Evolutionary conservation across 1,284 basidiomycete genomes (phyloP).

Genomic region (Vanrija sp.): DNA sequence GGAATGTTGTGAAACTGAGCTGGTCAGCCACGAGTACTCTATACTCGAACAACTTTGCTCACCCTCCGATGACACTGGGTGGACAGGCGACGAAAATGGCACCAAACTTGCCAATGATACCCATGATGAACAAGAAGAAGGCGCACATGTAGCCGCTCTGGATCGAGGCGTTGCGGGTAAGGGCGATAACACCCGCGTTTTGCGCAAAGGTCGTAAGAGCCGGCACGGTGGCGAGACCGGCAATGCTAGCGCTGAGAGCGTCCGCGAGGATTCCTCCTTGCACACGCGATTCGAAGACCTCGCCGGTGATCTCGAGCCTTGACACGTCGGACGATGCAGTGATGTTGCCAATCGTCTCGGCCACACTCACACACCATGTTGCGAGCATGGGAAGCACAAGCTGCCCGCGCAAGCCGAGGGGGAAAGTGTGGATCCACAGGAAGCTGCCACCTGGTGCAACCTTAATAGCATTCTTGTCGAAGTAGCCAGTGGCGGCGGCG

Average conservation of each 20-base stretch:
- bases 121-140: conserved; percentile 32
- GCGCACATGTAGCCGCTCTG: conserved; percentile 35
- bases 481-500: conserved; percentile 32
- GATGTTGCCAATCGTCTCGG: conserved; percentile 34
- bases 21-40: neutral
- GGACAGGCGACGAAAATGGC: conserved; percentile 34
- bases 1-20: conserved; percentile 33
- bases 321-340: conserved; percentile 30
- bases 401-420: conserved; percentile 25
- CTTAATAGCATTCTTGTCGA: conserved; percentile 22
- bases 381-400: conserved; percentile 34
- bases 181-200: conserved; percentile 36
- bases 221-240: conserved; percentile 30
- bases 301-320: conserved; percentile 20
- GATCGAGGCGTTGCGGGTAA: conserved; percentile 34
- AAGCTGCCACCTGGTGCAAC: conserved; percentile 27
- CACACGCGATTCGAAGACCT: conserved; percentile 27
- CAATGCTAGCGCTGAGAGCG: conserved; percentile 27
- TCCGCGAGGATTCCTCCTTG: conserved; percentile 39
- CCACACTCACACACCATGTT: conserved; percentile 30
- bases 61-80: conserved; percentile 19
- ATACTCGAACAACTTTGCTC: neutral
- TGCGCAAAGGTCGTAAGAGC: conserved; percentile 38
- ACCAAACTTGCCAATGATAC: conserved; percentile 32
- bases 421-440: conserved; percentile 32